A percentile compares a stretch with the other conserved stretches of the same genome.
These are phyloP conservation scores for Lentinula sp. DNA, from an alignment of 768 basidiomycete species.

Conservation along the genomic window DNA sequence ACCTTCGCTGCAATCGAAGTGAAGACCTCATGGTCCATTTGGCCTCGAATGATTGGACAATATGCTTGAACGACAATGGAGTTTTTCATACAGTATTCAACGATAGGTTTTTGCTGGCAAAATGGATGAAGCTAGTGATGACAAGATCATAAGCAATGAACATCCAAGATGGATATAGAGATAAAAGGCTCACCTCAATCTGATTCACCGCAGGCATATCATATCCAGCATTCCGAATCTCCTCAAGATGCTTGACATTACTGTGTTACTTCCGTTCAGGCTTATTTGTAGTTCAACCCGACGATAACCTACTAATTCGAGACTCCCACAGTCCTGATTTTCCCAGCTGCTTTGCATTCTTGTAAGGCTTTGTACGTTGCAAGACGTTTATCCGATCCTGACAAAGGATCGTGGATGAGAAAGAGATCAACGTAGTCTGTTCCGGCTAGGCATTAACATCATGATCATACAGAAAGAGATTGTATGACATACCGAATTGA, in stretches of 20 bases:
- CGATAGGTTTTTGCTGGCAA: slow-evolving; percentile 77
- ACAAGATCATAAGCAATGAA: not conserved
- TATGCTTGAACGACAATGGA: slow-evolving; percentile 68
- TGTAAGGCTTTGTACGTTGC: slow-evolving; percentile 66
- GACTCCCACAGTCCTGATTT: slow-evolving; percentile 70
- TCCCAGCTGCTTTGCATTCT: slow-evolving; percentile 56
- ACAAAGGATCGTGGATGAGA: slow-evolving; percentile 69
- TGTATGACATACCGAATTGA: slow-evolving; percentile 41
- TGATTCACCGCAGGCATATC: slow-evolving; percentile 74
- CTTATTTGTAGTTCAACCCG: not conserved
- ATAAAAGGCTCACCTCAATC: slow-evolving; percentile 50
- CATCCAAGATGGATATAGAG: not conserved
- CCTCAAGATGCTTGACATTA: slow-evolving; percentile 65
- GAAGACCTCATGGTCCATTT: slow-evolving; percentile 50
- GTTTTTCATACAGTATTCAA: slow-evolving; percentile 61
- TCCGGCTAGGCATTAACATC: slow-evolving; percentile 3
- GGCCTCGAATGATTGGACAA: slow-evolving; percentile 65
- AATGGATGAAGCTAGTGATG: slow-evolving; percentile 65
- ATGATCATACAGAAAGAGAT: not conserved
- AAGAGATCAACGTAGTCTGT: slow-evolving; percentile 67
- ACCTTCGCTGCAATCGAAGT: slow-evolving; percentile 56
- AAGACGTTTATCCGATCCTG: slow-evolving; percentile 60
- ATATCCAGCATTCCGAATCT: slow-evolving; percentile 57
- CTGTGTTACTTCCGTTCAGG: slow-evolving; percentile 25
- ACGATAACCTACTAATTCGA: slow-evolving; percentile 65